These are phyloP conservation scores for Stropharia rugosoannulata DNA, from an alignment of 768 basidiomycete genomes.

Conservation along the genomic window DNA sequence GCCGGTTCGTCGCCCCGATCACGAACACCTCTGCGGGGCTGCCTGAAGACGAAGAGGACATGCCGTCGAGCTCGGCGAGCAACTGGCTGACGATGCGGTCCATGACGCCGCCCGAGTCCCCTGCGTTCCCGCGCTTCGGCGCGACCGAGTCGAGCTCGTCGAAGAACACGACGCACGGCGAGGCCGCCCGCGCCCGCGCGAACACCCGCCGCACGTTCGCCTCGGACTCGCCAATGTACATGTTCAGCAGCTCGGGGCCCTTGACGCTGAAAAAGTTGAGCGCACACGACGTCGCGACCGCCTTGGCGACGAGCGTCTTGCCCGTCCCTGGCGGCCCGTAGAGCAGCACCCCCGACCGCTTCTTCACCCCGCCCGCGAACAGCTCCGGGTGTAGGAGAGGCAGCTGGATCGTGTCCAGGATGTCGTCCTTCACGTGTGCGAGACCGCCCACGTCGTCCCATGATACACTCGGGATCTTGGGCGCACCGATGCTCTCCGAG, in stretches of 20 bases:
- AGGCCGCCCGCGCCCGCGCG: slow-evolving; percentile 87
- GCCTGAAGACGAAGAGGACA: slow-evolving; percentile 51
- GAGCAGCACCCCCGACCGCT: slow-evolving; percentile 89
- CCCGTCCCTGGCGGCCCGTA: slow-evolving; percentile 97
- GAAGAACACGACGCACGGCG: slow-evolving; percentile 95
- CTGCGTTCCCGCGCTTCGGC: slow-evolving; percentile 92
- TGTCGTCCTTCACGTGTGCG: slow-evolving; percentile 83
- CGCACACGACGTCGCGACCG: slow-evolving; percentile 92
- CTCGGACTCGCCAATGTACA: slow-evolving; percentile 98
- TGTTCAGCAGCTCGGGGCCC: slow-evolving; percentile 93
- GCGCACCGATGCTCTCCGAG: slow-evolving; percentile 93
- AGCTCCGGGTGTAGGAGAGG: slow-evolving; percentile 89
- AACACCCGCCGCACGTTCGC: slow-evolving; percentile 95
- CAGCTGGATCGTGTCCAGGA: slow-evolving; percentile 93
- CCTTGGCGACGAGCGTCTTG: slow-evolving; percentile 93
- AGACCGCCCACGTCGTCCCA: slow-evolving; percentile 99
- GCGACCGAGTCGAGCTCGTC: slow-evolving; percentile 96
- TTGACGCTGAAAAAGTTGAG: slow-evolving; percentile 98
- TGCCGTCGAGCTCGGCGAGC: slow-evolving; percentile 91
- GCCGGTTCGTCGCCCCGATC: slow-evolving; percentile 94
- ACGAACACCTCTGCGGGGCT: slow-evolving; percentile 82
- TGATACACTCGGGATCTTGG: slow-evolving; percentile 90
- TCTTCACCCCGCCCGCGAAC: slow-evolving; percentile 90
- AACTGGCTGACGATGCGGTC: slow-evolving; percentile 96
- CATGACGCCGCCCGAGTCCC: slow-evolving; percentile 97